Conservation (phyloP, 1,284 basidiomycete genomes). For the Ustilago nuda region DNA sequence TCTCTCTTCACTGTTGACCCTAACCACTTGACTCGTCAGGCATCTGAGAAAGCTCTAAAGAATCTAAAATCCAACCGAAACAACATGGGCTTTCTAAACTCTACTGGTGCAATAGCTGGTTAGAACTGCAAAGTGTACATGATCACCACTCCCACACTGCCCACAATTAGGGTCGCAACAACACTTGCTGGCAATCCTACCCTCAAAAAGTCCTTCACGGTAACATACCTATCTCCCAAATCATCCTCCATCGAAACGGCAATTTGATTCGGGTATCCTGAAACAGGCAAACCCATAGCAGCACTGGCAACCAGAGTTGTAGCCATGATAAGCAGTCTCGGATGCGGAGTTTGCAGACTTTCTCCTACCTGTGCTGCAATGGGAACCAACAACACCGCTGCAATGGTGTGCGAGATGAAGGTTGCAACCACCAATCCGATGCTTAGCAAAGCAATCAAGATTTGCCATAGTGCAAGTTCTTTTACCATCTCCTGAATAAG, state of each 20-base stretch:
- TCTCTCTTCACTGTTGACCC: too few relatives aligned
- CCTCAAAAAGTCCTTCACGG: conserved; percentile 82
- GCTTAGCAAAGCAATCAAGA: conserved; percentile 84
- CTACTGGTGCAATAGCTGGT: neutral
- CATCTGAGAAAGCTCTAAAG: neutral
- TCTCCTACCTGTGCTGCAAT: conserved; percentile 91
- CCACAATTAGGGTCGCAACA: conserved; percentile 77
- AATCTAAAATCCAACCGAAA: neutral
- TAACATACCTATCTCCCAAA: conserved; percentile 79
- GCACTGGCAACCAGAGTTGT: conserved; percentile 92
- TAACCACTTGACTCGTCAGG: too few relatives aligned
- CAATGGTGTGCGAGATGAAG: conserved; percentile 75
- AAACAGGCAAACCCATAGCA: conserved; percentile 98
- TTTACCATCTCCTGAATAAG: conserved; percentile 79
- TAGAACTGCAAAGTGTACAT: conserved; percentile 58
- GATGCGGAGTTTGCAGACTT: conserved; percentile 73
- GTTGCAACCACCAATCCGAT: conserved; percentile 83
- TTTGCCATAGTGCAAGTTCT: conserved; percentile 80
- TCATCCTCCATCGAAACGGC: conserved; percentile 90
- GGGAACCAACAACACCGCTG: conserved; percentile 92
- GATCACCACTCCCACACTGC: conserved; percentile 63
- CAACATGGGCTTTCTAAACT: neutral
- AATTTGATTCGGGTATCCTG: conserved; percentile 86
- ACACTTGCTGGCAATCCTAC: conserved; percentile 92
- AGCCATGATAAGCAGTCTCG: conserved; percentile 69